Evolutionary conservation across 768 basidiomycete species (phyloP), one percentile per base, ranked within the genome.

Genomic region (Tubosaeta sp.): DNA sequence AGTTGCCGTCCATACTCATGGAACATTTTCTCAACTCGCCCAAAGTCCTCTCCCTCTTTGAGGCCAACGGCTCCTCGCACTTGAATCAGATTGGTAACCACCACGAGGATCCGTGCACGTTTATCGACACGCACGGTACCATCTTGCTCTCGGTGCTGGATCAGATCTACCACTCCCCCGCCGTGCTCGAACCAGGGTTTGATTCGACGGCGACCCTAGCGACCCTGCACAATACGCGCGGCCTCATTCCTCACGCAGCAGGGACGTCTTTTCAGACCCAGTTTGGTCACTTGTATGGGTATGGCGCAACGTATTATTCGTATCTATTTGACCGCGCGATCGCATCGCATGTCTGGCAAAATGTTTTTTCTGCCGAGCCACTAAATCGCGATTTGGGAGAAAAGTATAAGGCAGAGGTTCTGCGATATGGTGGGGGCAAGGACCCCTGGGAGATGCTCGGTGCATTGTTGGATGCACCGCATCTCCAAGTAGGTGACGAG

Each of bases 1-100:
- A 99, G 64, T 75, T 99, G 6, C 96, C 96, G 0, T 98, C 95
- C 10, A 94, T 98, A 60, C 81, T 99, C 19, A 98, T 98, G 96
- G 96, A 99, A 66, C 92, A 94, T 64, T 97, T 99, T 75, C 80
- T 95, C 36, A 86, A 80, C 36, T 95, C 94, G 0, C 82, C 90
- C 0, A 69, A 73, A 13, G 91, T 98, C 25, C 80, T 98, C 21
- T 82, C 87, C 6, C 80, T 95, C 16, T 90, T 93, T 62, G 78
- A 82, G 55, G 61, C 71, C 7, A 71, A 82, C n/a, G 73, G 72
- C 16, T 75, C 76, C 12, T 72, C 76, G 4, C 60, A 71, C 0
- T 44, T 70, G 6, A 73, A 73, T 3, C 79, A 81, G 55, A 72
- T 73, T 0, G 80, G 80, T n/a, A 81, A 84, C 55, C 80, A 84